Conservation (phyloP, 2,329 filamentous ascomycete species). For the Remersonia thermophila region DNA sequence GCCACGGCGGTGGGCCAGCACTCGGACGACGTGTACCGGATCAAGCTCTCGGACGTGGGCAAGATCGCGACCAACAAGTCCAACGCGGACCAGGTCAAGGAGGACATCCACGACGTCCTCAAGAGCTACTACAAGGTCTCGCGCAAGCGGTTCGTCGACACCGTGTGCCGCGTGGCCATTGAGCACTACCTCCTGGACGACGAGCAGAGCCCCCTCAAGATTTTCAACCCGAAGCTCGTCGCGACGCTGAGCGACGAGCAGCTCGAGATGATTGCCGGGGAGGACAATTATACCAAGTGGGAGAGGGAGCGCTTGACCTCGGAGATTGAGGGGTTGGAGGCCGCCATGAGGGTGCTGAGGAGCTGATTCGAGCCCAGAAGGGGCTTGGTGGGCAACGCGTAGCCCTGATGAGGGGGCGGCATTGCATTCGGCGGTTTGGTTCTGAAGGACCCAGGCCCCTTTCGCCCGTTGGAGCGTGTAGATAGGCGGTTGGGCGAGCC, state of each 20-base stretch:
- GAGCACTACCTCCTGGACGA: conserved; percentile 41
- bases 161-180: conserved; percentile 45
- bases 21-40: too few relatives aligned
- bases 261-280: conserved; percentile 38
- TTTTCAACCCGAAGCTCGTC: not conserved
- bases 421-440: too few relatives aligned
- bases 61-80: conserved; percentile 7
- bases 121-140: conserved; percentile 50
- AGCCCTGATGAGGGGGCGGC: too few relatives aligned
- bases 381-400: too few relatives aligned
- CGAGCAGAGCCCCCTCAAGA: conserved; percentile 22
- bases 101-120: conserved; percentile 49
- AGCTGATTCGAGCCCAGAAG: conserved; percentile 3
- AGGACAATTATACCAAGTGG: conserved; percentile 32
- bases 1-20: too few relatives aligned
- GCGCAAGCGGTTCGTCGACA: conserved; percentile 50
- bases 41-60: not conserved
- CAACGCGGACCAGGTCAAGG: conserved; percentile 15
- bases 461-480: too few relatives aligned
- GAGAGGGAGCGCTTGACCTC: conserved; percentile 30
- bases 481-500: too few relatives aligned
- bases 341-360: conserved; percentile 19
- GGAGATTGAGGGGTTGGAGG: conserved; percentile 34
- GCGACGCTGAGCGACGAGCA: not conserved
- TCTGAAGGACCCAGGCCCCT: too few relatives aligned